These are phyloP conservation scores for Manihot esculenta DNA, from an alignment of 441 rosid species.

Conservation along the genomic window DNA sequence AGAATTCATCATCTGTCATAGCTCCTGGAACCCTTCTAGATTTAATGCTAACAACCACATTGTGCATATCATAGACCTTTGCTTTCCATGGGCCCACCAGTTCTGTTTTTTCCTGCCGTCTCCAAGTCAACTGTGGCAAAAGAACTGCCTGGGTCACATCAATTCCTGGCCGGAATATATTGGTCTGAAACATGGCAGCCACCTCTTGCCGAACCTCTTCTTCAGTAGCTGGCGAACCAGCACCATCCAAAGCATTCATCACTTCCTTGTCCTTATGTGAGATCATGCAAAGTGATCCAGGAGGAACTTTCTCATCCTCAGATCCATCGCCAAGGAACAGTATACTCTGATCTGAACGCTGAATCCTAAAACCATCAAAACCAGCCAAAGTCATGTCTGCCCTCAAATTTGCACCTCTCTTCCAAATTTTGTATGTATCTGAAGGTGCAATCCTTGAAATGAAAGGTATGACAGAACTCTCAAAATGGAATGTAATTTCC, in stretches of 20 bases:
- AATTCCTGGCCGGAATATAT: slow-evolving; percentile 91
- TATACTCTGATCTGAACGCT: slow-evolving; percentile 86
- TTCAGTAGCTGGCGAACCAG: slow-evolving; percentile 69
- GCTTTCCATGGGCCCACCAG: slow-evolving; percentile 88
- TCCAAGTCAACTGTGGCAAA: slow-evolving; percentile 85
- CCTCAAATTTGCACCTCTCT: slow-evolving; percentile 86
- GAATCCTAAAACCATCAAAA: slow-evolving; percentile 90
- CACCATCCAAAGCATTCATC: slow-evolving; percentile 92
- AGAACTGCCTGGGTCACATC: slow-evolving; percentile 93
- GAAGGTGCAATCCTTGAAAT: slow-evolving; percentile 93
- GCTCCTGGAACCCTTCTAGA: slow-evolving; percentile 96
- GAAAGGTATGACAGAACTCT: slow-evolving; percentile 95
- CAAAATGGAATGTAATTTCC: slow-evolving; percentile 94
- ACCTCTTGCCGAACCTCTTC: slow-evolving; percentile 91
- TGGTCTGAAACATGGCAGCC: slow-evolving; percentile 85
- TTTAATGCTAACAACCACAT: slow-evolving; percentile 91
- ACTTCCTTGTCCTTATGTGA: slow-evolving; percentile 92
- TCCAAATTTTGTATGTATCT: slow-evolving; percentile 94
- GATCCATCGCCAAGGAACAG: slow-evolving; percentile 96
- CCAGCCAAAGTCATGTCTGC: slow-evolving; percentile 99
- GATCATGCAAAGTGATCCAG: slow-evolving; percentile 83
- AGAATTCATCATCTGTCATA: slow-evolving; percentile 85
- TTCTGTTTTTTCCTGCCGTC: slow-evolving; percentile 92
- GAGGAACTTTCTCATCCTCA: slow-evolving; percentile 71
- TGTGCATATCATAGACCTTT: slow-evolving; percentile 95